A percentile compares a stretch with the other conserved stretches of the same genome.
Conservation (phyloP, 129 eudicot genomes). For the Flaveria bidentis region DNA sequence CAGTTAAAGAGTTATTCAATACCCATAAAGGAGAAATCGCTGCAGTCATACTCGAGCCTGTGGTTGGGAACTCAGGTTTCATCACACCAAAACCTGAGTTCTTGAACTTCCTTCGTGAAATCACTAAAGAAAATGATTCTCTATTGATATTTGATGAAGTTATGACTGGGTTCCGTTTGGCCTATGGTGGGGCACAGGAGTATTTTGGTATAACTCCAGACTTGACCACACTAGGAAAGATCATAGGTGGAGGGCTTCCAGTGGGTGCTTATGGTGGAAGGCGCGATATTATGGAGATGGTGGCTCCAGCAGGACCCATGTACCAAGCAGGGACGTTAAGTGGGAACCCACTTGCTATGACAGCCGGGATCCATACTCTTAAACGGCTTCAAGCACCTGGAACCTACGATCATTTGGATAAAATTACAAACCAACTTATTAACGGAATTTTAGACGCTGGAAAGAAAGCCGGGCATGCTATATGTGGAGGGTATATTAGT, state of each 20-base stretch:
- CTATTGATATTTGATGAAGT: conserved; percentile 84
- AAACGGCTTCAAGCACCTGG: conserved; percentile 67
- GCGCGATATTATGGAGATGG: conserved; percentile 96
- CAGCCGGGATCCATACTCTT: conserved; percentile 93
- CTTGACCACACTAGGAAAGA: conserved; percentile 73
- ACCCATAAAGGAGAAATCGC: conserved; percentile 82
- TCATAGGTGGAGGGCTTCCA: conserved; percentile 85
- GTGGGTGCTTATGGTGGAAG: conserved; percentile 96
- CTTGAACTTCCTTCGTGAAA: conserved; percentile 49
- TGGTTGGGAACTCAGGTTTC: conserved; percentile 94
- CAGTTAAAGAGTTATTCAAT: conserved; percentile 56
- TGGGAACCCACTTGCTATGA: conserved; percentile 97
- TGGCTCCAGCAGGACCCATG: conserved; percentile 98
- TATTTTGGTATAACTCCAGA: conserved; percentile 79
- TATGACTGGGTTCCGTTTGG: conserved; percentile 84
- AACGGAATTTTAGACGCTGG: conserved; percentile 72
- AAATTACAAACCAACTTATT: conserved; percentile 63
- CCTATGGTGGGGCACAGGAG: conserved; percentile 92
- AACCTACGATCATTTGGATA: conserved; percentile 60
- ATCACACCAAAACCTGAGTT: conserved; percentile 81
- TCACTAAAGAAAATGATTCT: conserved; percentile 63
- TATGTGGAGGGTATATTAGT: conserved; percentile 72
- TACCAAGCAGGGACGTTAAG: conserved; percentile 94
- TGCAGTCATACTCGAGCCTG: conserved; percentile 85
- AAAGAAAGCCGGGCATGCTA: conserved; percentile 80